Evolutionary conservation across 805 yeast genomes (phyloP).

Genomic region (Allodekkera sacchari): DNA sequence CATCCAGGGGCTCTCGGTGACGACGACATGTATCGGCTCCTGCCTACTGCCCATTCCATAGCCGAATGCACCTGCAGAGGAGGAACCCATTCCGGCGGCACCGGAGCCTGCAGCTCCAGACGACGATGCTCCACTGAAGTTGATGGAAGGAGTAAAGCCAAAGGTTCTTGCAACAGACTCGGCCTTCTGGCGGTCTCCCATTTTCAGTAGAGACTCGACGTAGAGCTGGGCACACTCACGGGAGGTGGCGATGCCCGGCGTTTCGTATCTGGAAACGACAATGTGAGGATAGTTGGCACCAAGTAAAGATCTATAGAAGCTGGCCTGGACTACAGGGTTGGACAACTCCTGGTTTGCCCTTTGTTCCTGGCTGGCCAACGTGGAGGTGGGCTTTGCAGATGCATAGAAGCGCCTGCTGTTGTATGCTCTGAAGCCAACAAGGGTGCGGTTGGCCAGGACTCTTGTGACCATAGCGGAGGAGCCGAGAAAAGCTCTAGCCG

Average conservation of each 20-base stretch:
- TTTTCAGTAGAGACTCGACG: constrained; percentile 67
- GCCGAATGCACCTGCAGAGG: not conserved
- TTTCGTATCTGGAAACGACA: constrained; percentile 89
- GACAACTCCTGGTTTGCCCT: constrained; percentile 71
- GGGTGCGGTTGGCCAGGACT: no score
- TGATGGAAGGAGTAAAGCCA: constrained; percentile 14
- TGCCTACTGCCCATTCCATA: constrained; percentile 46
- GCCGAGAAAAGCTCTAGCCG: not conserved
- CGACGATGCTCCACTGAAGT: constrained; percentile 4
- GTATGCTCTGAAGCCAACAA: no score
- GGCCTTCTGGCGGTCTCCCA: constrained; percentile 75
- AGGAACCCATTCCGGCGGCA: constrained; percentile 2
- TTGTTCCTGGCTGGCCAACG: constrained; percentile 63
- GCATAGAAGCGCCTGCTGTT: no score
- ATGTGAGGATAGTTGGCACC: constrained; percentile 89
- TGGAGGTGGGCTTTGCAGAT: no score
- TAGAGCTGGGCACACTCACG: constrained; percentile 74
- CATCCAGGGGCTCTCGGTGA: constrained; percentile 75
- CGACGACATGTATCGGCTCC: constrained; percentile 91
- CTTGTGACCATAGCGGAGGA: constrained; percentile 1
- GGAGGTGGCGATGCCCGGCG: constrained; percentile 83
- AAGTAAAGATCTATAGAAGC: constrained; percentile 67
- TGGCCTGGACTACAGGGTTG: constrained; percentile 71
- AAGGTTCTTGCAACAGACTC: constrained; percentile 49
- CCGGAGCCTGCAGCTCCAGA: constrained; percentile 3